These are phyloP conservation scores for Boletus coccyginus DNA, from an alignment of 768 basidiomycete genomes.

Conservation along the genomic window DNA sequence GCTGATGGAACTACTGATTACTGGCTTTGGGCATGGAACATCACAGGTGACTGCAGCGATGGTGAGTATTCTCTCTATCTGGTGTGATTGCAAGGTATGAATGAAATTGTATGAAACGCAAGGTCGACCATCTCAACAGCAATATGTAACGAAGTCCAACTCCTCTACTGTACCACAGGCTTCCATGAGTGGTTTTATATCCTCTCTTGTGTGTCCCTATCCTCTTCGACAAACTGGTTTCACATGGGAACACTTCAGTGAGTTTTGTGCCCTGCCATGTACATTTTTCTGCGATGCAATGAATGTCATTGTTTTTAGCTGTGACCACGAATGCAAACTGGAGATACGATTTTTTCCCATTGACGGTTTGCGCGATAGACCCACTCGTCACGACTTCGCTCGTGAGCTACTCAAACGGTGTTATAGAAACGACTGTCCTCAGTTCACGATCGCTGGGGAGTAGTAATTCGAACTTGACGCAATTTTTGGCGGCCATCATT, in stretches of 20 bases:
- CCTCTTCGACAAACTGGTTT: constrained; percentile 1
- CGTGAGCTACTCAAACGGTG: constrained; percentile 9
- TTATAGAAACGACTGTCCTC: not conserved
- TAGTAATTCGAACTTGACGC: constrained; percentile 4
- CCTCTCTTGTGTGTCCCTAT: constrained; percentile 1
- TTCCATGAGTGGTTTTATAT: not conserved
- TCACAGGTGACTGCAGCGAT: not conserved
- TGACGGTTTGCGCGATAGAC: constrained; percentile 6
- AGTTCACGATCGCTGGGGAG: not conserved
- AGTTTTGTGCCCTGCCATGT: not conserved
- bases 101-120: not conserved
- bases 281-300: too few relatives aligned
- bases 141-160: constrained; percentile 1
- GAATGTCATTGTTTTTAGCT: not conserved
- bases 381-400: constrained; percentile 10
- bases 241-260: not conserved
- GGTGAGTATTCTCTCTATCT: not conserved
- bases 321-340: constrained; percentile 1
- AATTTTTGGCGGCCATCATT: constrained; percentile 10
- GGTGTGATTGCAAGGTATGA: not conserved
- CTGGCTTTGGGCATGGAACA: constrained; percentile 6
- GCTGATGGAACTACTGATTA: constrained; percentile 1
- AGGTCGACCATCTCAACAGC: constrained; percentile 2
- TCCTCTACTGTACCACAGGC: not conserved
- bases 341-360: constrained; percentile 16